Evolutionary conservation across 768 basidiomycete genomes (phyloP).

Genomic region (Omphalotus guepiniiformis): DNA sequence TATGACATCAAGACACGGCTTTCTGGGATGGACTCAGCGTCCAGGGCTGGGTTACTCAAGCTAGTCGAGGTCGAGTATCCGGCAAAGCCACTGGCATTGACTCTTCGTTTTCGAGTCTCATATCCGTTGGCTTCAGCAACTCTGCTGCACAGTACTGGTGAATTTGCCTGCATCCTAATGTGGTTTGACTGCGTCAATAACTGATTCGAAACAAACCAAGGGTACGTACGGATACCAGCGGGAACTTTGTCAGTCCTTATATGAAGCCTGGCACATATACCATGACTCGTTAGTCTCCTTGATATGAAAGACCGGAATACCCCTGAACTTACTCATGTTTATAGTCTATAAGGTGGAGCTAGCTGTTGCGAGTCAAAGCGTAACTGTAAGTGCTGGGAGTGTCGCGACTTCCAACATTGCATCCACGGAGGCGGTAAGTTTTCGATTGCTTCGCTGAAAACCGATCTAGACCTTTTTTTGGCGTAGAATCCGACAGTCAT

Average conservation of each 20-base stretch:
- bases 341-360: conserved; percentile 31
- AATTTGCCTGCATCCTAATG: neutral
- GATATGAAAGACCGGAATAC: neutral
- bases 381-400: conserved; percentile 15
- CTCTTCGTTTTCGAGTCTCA: conserved; percentile 15
- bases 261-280: conserved; percentile 46
- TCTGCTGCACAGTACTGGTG: conserved; percentile 29
- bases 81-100: conserved; percentile 26
- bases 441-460: neutral
- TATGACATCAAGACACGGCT: conserved; percentile 16
- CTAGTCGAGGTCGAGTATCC: conserved; percentile 25
- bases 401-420: conserved; percentile 26
- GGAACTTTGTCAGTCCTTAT: conserved; percentile 30
- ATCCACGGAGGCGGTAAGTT: conserved; percentile 24
- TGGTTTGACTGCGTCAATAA: neutral
- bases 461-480: neutral
- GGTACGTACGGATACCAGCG: conserved; percentile 26
- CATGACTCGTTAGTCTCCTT: conserved; percentile 28
- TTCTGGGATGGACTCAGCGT: conserved; percentile 28
- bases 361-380: conserved; percentile 3
- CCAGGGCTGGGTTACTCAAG: conserved; percentile 19
- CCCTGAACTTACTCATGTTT: neutral
- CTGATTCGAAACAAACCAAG: conserved; percentile 9
- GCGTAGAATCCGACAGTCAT: conserved; percentile 24
- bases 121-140: conserved; percentile 27